Conservation (phyloP, 139 green algal species). For the Chlamydomonas eustigma region DNA sequence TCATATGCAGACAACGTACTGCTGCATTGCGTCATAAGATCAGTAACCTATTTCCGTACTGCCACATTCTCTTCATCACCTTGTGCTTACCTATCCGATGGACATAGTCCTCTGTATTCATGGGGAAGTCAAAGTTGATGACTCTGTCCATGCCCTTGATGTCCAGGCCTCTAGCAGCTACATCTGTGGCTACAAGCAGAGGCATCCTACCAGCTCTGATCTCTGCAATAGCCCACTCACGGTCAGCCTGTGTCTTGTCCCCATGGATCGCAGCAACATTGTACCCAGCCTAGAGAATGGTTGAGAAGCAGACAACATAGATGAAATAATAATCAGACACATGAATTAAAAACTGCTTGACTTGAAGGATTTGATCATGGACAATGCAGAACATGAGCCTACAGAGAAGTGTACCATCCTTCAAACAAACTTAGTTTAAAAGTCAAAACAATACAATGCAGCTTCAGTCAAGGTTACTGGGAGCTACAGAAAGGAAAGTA, state of each 20-base stretch:
- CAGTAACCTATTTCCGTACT: neutral
- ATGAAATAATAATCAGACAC: too few relatives aligned
- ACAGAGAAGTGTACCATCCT: too few relatives aligned
- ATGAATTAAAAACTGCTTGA: too few relatives aligned
- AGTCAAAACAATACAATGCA: too few relatives aligned
- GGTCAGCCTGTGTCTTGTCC: constrained; percentile 91
- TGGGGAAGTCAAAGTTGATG: constrained; percentile 85
- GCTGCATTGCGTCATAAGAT: too few relatives aligned
- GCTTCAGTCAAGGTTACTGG: too few relatives aligned
- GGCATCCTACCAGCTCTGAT: constrained; percentile 66
- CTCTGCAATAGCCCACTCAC: constrained; percentile 48
- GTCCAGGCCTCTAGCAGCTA: constrained; percentile 89
- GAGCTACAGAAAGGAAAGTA: too few relatives aligned
- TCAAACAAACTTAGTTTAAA: too few relatives aligned
- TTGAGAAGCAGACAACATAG: too few relatives aligned
- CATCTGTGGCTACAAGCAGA: constrained; percentile 81
- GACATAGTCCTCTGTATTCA: constrained; percentile 79
- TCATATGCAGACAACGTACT: neutral
- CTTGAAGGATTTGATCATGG: too few relatives aligned
- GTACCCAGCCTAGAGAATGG: neutral
- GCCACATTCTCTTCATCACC: neutral
- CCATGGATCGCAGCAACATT: constrained; percentile 77
- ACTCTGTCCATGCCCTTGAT: constrained; percentile 73
- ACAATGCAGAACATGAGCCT: too few relatives aligned
- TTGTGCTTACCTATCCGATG: constrained; percentile 68